phyloP scores from a whole-genome alignment of 345 rosid species.

The Kernera saxatilis region DNA sequence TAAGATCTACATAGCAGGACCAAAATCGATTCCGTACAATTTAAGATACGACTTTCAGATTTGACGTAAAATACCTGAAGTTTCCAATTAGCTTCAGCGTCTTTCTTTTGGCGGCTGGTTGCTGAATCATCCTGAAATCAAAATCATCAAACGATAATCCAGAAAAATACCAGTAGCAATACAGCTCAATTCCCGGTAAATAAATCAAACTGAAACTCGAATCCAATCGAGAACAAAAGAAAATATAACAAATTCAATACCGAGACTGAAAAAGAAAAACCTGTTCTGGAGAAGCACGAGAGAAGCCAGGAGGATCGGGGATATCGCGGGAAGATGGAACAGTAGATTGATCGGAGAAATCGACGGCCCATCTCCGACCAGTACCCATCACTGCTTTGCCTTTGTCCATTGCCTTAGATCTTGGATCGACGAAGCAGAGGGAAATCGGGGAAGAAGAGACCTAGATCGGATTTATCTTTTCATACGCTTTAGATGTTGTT shows the following conservation, averaged over 20 bases:
- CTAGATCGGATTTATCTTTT: slow-evolving; percentile 26
- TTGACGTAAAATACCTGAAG: slow-evolving; percentile 52
- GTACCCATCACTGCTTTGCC: slow-evolving; percentile 95
- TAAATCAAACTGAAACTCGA: neutral
- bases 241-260: neutral
- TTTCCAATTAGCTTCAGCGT: slow-evolving; percentile 97
- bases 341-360: slow-evolving; percentile 84
- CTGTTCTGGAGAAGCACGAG: slow-evolving; percentile 87
- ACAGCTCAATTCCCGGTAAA: neutral
- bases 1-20: neutral
- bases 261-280: slow-evolving; percentile 22
- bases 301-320: slow-evolving; percentile 90
- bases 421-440: neutral
- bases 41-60: neutral
- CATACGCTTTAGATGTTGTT: neutral
- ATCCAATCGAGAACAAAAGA: neutral
- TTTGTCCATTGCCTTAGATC: slow-evolving; percentile 56
- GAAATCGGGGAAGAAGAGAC: slow-evolving; percentile 1
- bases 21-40: neutral
- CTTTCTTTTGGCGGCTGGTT: slow-evolving; percentile 83
- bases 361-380: slow-evolving; percentile 97
- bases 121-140: slow-evolving; percentile 75
- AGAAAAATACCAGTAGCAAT: neutral
- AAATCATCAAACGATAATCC: neutral
- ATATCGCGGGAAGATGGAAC: slow-evolving; percentile 79